phyloP scores from a whole-genome alignment of 2,329 filamentous ascomycete genomes.

The Alternaria sp. region DNA sequence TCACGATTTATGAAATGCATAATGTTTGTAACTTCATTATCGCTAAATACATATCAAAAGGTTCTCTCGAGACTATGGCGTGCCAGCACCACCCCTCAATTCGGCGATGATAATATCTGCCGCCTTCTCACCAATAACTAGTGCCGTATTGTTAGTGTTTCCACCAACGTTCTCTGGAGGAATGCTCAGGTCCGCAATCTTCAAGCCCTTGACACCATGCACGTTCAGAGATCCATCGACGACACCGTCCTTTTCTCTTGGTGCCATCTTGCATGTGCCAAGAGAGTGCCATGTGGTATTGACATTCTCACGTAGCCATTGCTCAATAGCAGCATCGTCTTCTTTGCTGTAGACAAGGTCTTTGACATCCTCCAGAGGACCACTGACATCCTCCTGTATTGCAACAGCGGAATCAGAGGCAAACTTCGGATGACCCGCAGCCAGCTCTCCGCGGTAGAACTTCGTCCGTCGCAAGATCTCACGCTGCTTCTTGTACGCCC shows the following conservation, averaged over 20 bases:
- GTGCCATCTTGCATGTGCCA: conserved; percentile 47
- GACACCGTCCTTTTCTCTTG: conserved; percentile 40
- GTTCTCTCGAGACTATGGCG: background rate
- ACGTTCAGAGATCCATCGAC: conserved; percentile 41
- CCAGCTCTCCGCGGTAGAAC: conserved; percentile 57
- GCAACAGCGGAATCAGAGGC: conserved; percentile 29
- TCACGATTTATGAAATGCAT: background rate
- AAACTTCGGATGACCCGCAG: conserved; percentile 33
- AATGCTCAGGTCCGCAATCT: conserved; percentile 56
- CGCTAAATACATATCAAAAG: background rate
- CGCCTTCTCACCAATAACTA: conserved; percentile 49
- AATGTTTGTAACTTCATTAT: background rate
- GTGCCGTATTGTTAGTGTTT: conserved; percentile 59
- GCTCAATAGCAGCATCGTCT: conserved; percentile 52
- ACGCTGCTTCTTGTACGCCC: conserved; percentile 72
- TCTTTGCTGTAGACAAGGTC: conserved; percentile 35
- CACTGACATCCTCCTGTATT: conserved; percentile 17
- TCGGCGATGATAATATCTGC: conserved; percentile 40
- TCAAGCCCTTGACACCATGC: conserved; percentile 42
- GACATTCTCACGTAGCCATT: conserved; percentile 51
- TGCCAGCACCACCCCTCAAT: conserved; percentile 7
- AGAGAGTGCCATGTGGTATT: conserved; percentile 47
- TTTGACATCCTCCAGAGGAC: conserved; percentile 20
- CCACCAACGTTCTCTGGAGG: conserved; percentile 56
- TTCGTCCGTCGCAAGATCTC: conserved; percentile 66